A percentile compares a stretch with the other conserved stretches of the same genome.
Conservation (phyloP, 2,329 filamentous ascomycete genomes). For the Immersiporthe knoxdaviesiana region DNA sequence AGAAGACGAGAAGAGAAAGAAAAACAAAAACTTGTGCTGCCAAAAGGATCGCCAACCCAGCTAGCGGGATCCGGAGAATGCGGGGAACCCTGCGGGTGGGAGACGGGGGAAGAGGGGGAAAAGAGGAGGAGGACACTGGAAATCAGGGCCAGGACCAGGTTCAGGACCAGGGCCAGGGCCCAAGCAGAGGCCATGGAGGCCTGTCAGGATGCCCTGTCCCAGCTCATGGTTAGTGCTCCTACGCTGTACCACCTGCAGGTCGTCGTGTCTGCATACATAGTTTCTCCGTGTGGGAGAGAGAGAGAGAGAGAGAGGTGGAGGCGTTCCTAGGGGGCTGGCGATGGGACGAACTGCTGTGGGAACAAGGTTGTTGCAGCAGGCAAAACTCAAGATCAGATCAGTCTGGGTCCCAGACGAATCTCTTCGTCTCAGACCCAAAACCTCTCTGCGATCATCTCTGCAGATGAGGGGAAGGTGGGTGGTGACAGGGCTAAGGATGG, state of each 20-base stretch:
- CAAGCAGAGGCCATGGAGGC: too few relatives aligned
- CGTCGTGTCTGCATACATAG: slow-evolving; percentile 8
- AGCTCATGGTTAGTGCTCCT: slow-evolving; percentile 2
- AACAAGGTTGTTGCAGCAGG: background rate
- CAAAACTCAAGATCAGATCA: background rate
- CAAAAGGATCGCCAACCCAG: background rate
- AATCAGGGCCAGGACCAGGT: too few relatives aligned
- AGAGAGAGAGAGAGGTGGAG: background rate
- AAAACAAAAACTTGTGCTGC: background rate
- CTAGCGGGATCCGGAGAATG: slow-evolving; percentile 15
- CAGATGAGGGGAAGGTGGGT: background rate
- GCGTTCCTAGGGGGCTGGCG: background rate
- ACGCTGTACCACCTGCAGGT: slow-evolving; percentile 1
- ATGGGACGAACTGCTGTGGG: background rate
- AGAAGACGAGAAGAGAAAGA: background rate
- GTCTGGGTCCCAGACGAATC: background rate
- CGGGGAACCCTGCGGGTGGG: slow-evolving; percentile 21
- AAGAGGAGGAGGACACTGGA: too few relatives aligned
- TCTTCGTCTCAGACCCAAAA: background rate
- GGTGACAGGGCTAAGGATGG: background rate
- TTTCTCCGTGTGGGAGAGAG: slow-evolving; percentile 1
- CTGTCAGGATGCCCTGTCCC: background rate
- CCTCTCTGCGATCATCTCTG: background rate
- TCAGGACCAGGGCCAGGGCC: background rate
- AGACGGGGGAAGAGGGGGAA: background rate